Conservation (phyloP, 2,329 filamentous ascomycete genomes). For the Thielaviopsis populi region DNA sequence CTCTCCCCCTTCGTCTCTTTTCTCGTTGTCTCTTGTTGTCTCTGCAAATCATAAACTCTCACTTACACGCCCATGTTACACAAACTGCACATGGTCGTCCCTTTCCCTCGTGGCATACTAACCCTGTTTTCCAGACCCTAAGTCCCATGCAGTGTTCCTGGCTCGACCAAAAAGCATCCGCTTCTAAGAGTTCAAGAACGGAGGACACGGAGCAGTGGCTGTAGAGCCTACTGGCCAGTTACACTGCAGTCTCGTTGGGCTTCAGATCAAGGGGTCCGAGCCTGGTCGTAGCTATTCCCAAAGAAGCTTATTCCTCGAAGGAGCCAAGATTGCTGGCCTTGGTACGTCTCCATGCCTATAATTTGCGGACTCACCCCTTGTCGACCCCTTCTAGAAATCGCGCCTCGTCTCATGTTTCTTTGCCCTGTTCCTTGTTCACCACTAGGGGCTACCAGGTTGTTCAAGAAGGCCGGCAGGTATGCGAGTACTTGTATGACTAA, state of each 20-base stretch:
- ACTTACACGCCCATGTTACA: not conserved
- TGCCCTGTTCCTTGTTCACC: not conserved
- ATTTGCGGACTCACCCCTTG: not conserved
- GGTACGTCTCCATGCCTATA: not conserved
- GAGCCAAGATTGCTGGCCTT: not conserved
- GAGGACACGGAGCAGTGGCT: too few relatives aligned
- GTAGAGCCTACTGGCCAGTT: too few relatives aligned
- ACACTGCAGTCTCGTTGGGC: too few relatives aligned
- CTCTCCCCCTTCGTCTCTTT: not conserved
- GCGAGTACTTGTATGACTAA: not conserved
- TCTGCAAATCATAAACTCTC: not conserved
- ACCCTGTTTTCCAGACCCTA: not conserved
- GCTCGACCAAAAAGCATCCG: too few relatives aligned
- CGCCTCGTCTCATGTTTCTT: not conserved
- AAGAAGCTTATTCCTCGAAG: not conserved
- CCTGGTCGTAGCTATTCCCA: not conserved
- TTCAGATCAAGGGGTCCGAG: not conserved
- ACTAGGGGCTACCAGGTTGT: not conserved
- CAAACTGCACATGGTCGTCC: not conserved
- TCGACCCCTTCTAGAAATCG: not conserved
- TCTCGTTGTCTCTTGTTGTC: not conserved
- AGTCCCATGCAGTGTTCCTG: too few relatives aligned
- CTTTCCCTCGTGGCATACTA: not conserved
- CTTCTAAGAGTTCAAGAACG: too few relatives aligned
- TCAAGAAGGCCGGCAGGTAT: too few relatives aligned